These are phyloP conservation scores for Fusarium coicis DNA, from an alignment of 2,329 filamentous ascomycete genomes.

Conservation along the genomic window DNA sequence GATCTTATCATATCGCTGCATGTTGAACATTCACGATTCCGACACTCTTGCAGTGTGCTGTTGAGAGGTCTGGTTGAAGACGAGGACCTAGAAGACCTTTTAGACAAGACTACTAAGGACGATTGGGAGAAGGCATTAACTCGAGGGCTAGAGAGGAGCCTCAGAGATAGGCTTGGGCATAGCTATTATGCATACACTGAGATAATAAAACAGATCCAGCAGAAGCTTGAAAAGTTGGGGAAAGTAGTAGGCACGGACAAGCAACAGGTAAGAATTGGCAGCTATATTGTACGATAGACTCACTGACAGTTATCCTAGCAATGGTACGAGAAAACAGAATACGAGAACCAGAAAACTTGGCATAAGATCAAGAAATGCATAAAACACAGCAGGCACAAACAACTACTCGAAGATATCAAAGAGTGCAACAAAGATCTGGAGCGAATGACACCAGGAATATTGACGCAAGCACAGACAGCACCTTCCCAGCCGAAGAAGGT, in stretches of 20 bases:
- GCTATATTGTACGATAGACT: rapidly evolving
- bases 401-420: neutral
- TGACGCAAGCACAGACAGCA: neutral
- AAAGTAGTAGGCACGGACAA: neutral
- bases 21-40: neutral
- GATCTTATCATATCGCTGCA: neutral
- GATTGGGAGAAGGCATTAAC: neutral
- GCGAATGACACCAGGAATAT: neutral
- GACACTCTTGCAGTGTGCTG: neutral
- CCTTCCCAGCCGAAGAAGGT: neutral
- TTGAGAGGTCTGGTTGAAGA: neutral
- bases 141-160: neutral
- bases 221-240: neutral
- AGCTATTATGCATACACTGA: neutral
- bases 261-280: neutral
- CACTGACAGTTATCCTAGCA: neutral
- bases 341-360: neutral
- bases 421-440: neutral
- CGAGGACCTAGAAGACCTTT: neutral
- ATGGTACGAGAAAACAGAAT: neutral
- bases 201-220: neutral
- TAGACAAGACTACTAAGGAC: neutral
- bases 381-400: neutral
- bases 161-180: neutral
- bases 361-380: neutral